Percentiles rank a stretch among this genome's conserved stretches.
Conservation (phyloP, 2,329 filamentous ascomycete species). For the Coleophoma crateriformis region DNA sequence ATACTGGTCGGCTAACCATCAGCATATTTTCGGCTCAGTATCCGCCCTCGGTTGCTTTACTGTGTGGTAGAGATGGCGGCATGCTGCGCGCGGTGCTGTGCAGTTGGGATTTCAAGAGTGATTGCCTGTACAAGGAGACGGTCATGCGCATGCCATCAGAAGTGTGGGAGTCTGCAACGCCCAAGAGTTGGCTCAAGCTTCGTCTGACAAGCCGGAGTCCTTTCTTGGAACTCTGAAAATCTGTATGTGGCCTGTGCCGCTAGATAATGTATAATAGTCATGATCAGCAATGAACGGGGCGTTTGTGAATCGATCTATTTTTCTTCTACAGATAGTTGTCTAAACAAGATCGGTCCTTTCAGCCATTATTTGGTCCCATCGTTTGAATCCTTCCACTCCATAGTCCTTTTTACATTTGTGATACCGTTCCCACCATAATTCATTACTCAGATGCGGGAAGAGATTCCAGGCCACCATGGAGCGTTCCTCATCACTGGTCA, state of each 20-base stretch:
- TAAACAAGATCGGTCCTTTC: not conserved
- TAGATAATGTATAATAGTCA: too few relatives aligned
- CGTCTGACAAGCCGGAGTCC: slow-evolving; percentile 6
- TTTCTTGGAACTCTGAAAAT: not conserved
- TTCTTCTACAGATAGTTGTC: not conserved
- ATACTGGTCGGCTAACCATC: slow-evolving; percentile 22
- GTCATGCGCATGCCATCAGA: slow-evolving; percentile 14
- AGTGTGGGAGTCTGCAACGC: slow-evolving; percentile 13
- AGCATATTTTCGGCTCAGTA: slow-evolving; percentile 22
- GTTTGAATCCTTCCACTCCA: not conserved
- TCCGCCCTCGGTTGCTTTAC: slow-evolving; percentile 21
- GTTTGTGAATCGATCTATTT: not conserved
- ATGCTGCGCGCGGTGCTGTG: slow-evolving; percentile 24
- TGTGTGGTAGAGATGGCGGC: slow-evolving; percentile 24
- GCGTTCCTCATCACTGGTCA: not conserved
- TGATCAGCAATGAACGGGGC: too few relatives aligned
- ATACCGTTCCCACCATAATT: not conserved
- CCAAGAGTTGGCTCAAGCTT: slow-evolving; percentile 16
- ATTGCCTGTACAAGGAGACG: slow-evolving; percentile 17
- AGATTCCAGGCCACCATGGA: not conserved
- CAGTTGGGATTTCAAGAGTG: slow-evolving; percentile 16
- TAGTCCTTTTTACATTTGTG: not conserved
- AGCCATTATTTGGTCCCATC: not conserved
- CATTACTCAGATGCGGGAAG: not conserved
- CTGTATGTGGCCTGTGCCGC: too few relatives aligned